These are phyloP conservation scores for Tylopilus cervinicoccineus DNA, from an alignment of 768 basidiomycete species.

Conservation along the genomic window DNA sequence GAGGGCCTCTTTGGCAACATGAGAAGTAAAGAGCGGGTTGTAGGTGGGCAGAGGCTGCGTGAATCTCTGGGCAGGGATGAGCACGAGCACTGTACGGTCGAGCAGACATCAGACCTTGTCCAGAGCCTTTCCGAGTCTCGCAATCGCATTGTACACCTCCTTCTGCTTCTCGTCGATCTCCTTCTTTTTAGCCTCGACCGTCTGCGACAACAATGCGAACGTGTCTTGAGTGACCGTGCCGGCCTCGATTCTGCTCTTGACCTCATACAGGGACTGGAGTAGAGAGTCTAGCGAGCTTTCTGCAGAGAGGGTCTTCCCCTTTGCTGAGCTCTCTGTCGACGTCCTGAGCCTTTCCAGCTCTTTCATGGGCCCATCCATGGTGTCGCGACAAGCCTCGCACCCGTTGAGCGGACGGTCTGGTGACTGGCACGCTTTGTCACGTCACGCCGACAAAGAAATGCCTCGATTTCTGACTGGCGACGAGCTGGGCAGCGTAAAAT, in stretches of 20 bases:
- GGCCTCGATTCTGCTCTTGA: slow-evolving; percentile 49
- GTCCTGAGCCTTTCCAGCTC: slow-evolving; percentile 77
- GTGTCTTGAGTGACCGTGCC: slow-evolving; percentile 48
- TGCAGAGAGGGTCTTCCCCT: slow-evolving; percentile 53
- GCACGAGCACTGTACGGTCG: not conserved
- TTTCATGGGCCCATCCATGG: slow-evolving; percentile 73
- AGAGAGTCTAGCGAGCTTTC: slow-evolving; percentile 62
- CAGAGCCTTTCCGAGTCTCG: slow-evolving; percentile 77
- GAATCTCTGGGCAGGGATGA: slow-evolving; percentile 48
- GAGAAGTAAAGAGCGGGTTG: slow-evolving; percentile 61
- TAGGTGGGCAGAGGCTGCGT: slow-evolving; percentile 59
- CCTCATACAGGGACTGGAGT: slow-evolving; percentile 51
- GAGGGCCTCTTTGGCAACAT: slow-evolving; percentile 54
- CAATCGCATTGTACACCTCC: slow-evolving; percentile 75
- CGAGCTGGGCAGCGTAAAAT: slow-evolving; percentile 73
- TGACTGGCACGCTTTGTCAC: slow-evolving; percentile 19
- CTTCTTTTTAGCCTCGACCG: slow-evolving; percentile 71
- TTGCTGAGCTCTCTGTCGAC: slow-evolving; percentile 42
- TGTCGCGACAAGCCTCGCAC: slow-evolving; percentile 4
- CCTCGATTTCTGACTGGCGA: slow-evolving; percentile 72
- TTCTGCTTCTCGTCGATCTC: slow-evolving; percentile 87
- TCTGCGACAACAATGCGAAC: slow-evolving; percentile 48
- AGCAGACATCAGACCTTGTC: slow-evolving; percentile 67
- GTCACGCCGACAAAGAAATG: slow-evolving; percentile 38
- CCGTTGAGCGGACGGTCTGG: not conserved